Base-by-base conservation (phyloP, 108 stramenopile species). In the Nitzschia sp. region DNA sequence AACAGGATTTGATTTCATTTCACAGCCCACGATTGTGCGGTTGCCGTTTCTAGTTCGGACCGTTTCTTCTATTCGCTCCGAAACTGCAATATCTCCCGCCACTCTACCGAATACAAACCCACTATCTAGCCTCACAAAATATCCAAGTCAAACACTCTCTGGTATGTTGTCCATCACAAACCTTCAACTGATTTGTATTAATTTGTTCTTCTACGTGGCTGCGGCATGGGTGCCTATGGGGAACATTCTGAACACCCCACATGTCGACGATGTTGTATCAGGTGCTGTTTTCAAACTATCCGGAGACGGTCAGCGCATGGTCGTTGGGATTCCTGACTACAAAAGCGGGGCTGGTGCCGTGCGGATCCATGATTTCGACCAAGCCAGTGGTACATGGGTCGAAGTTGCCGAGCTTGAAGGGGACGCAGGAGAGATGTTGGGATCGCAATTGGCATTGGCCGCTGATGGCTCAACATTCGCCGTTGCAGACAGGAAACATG, bases 241-340 rank as follows among this genome's bases (percentile, higher is more conserved):
- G 10, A 0, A 25, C 3, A 17, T 43, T 1, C 2, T 26, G 11
- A 14, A 55, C 8, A 3, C 54, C 21, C 54, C 15, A 2, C 5
- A 3, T 63, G n/a, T 25, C 46, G 62, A 21, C 6, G 44, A 29
- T 24, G 6, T 6, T 14, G 22, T 7, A 7, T 48, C 29, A 3
- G 65, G 65, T 3, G 3, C 53, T 17, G 65, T 54, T 38, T 41
- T 69, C 24, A 24, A 57, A 11, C 41, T 59, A 17, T 72, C 71
- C 12, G 52, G 51, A 43, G 43, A 75, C 22, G 50, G 51, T 20
- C 58, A 48, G 7, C 65, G 58, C 37, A n/a, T 68, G 8, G 66
- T 67, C 41, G 39, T 75, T 12, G 73, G 73, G 7, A 42, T 22
- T 44, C 73, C 73, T 6, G 57, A 67, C 14, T 58, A 17, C 37